phyloP scores from a whole-genome alignment of 192 early-diverging fungal genomes.

The Backusella parvicylindrica region DNA sequence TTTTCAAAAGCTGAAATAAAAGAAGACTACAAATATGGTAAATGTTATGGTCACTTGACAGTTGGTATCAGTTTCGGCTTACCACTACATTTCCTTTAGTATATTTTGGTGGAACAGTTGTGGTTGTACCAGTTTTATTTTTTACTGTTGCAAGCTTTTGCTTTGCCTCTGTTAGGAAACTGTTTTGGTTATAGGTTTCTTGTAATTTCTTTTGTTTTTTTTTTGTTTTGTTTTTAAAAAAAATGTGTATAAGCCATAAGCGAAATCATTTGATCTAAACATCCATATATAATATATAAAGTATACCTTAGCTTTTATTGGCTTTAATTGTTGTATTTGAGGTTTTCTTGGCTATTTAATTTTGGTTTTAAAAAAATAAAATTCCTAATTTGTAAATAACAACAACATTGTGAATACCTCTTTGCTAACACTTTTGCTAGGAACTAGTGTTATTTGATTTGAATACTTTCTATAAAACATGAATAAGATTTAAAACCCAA shows the following conservation, averaged over 20 bases:
- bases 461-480: not conserved
- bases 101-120: not conserved
- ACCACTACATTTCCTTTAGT: not conserved
- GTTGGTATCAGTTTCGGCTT: not conserved
- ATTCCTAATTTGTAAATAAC: not conserved
- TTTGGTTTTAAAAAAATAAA: not conserved
- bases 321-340: not conserved
- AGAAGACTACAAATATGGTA: slow-evolving; percentile 1
- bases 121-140: not conserved
- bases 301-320: not conserved
- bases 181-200: not conserved
- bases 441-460: not conserved
- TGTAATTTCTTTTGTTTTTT: not conserved
- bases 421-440: not conserved
- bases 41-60: not conserved
- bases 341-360: not conserved
- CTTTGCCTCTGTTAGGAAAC: not conserved
- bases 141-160: not conserved
- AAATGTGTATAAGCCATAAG: not conserved
- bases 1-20: slow-evolving; percentile 11
- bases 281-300: not conserved
- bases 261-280: not conserved
- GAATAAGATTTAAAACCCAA: not conserved
- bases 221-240: too few relatives aligned
- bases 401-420: not conserved